Base-by-base conservation (phyloP, 768 basidiomycete genomes). In the Steccherinum ochraceum region DNA sequence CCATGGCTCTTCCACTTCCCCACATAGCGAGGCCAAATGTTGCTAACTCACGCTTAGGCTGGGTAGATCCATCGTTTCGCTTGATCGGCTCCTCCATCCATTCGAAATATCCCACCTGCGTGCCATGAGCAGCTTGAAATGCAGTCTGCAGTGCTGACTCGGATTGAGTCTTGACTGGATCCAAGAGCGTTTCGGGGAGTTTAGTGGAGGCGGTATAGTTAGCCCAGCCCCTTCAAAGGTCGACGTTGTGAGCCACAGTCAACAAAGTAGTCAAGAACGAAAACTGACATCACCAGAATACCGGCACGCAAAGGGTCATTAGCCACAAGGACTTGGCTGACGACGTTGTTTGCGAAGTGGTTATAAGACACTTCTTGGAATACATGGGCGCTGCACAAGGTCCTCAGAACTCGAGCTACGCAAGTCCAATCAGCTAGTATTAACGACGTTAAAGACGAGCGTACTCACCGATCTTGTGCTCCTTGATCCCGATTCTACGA, bases 21-120 rank as follows among this genome's bases (percentile, higher is more conserved):
- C 49, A 19, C 55, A 56, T 56, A 4, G 48, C 55, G 20, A 50
- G 43, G 20, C 35, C 40, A 41, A 56, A 56, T 4, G 50, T 30
- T 27, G 52, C 55, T 11, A 52, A 41, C 20, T 30, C 49, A 4
- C 30, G 51, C 13, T 39, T 16, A 10, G 48, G 45, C 19, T 46
- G 44, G 4, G 19, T n/a, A 4, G 30, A 23, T 3, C 52, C 52
- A 27, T 56, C 55, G 3, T 45, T 40, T 21, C 39, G 45, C 30
- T 44, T 16, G 4, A 44, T 39, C 3, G 24, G 42, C 16, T 52
- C 41, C 27, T 56, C 55, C 12, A 56, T 19, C 45, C 44, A 56
- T 19, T 52, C 52, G 50, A 50, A 55, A 18, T 25, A 51, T 7
- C 35, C 24, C 16, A 49, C 16, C 12, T 52, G 18, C 18, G 54